Evolutionary conservation across 768 basidiomycete genomes (phyloP).

Genomic region (Pluteus cervinus): DNA sequence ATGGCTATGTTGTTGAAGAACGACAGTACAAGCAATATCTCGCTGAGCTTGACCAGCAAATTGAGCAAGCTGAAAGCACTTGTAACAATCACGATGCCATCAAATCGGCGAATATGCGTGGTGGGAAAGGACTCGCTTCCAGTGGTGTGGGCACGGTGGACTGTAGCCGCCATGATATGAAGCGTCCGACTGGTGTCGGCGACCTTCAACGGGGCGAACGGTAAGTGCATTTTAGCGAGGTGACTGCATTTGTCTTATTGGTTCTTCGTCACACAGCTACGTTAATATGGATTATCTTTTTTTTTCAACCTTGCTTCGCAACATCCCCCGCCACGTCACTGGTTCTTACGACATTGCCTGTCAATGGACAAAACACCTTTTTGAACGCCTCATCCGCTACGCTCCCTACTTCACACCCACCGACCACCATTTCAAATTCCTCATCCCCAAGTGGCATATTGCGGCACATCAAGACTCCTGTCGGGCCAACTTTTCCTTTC

Average conservation of each 20-base stretch:
- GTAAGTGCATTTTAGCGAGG: conserved; percentile 4
- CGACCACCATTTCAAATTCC: conserved; percentile 13
- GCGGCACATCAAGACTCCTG: conserved; percentile 1
- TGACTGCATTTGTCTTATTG: not conserved
- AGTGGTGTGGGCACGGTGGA: conserved; percentile 15
- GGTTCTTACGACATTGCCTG: conserved; percentile 23
- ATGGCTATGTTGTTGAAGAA: conserved; percentile 6
- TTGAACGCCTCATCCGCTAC: conserved; percentile 8
- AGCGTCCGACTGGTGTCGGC: conserved; percentile 8
- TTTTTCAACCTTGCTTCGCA: conserved; percentile 11
- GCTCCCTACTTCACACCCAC: not conserved
- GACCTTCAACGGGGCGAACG: conserved; percentile 11
- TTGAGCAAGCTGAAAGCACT: not conserved
- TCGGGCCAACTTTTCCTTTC: conserved; percentile 18
- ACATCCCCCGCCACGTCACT: conserved; percentile 4
- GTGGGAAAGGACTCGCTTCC: conserved; percentile 11
- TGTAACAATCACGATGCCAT: conserved; percentile 11
- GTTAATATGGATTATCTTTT: conserved; percentile 21
- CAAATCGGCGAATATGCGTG: conserved; percentile 4
- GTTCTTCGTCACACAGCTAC: conserved; percentile 6
- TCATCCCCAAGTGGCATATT: not conserved
- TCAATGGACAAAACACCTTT: conserved; percentile 20
- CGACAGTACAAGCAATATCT: not conserved
- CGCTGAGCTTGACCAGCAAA: not conserved
- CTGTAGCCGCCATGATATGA: conserved; percentile 16